Conservation (phyloP, 306 rosid species). For the Senna siamea region DNA sequence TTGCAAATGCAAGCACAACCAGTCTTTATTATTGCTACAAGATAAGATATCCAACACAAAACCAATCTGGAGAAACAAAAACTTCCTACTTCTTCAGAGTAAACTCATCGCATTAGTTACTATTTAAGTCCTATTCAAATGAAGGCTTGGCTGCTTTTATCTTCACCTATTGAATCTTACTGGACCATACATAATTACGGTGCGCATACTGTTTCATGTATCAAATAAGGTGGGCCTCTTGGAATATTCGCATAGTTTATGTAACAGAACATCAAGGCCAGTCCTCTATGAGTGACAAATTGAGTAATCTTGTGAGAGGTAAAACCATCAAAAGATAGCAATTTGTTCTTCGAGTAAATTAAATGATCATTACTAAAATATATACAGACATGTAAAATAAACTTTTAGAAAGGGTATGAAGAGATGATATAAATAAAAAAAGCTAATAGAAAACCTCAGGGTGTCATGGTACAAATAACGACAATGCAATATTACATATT, state of each 20-base stretch:
- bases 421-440: no score
- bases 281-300: background rate
- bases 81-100: background rate
- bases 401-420: background rate
- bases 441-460: no score
- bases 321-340: background rate
- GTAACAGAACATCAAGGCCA: background rate
- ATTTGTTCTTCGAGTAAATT: background rate
- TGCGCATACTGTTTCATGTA: background rate
- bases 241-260: background rate
- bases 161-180: background rate
- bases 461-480: no score
- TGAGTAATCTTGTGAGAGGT: background rate
- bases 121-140: background rate
- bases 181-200: background rate
- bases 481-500: background rate
- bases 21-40: conserved; percentile 1
- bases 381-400: background rate
- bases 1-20: conserved; percentile 24
- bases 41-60: conserved; percentile 12
- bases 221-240: background rate
- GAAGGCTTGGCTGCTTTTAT: background rate
- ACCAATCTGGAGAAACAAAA: conserved; percentile 19
- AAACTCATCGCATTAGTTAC: background rate
- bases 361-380: background rate